Evolutionary conservation across 768 basidiomycete genomes (phyloP).

Genomic region (Calocybe indica): DNA sequence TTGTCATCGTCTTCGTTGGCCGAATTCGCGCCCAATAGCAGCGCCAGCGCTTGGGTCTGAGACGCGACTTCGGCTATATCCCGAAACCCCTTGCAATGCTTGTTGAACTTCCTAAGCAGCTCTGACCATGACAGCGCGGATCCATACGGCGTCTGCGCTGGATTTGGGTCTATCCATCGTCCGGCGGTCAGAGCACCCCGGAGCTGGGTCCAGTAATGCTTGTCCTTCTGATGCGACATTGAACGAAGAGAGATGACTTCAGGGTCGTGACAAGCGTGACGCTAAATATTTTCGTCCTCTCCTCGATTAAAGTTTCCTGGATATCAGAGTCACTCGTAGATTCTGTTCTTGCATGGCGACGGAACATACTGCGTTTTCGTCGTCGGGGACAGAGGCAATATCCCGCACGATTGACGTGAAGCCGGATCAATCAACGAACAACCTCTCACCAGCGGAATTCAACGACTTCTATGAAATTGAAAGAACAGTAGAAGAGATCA

Average conservation of each 20-base stretch:
- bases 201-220: constrained; percentile 76
- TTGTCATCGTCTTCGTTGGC: constrained; percentile 55
- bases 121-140: constrained; percentile 63
- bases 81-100: constrained; percentile 61
- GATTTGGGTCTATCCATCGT: constrained; percentile 56
- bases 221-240: constrained; percentile 46
- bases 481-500: constrained; percentile 56
- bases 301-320: too few species aligned
- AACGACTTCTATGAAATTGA: constrained; percentile 72
- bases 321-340: too few species aligned
- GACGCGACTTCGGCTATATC: constrained; percentile 63
- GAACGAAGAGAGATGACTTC: too few species aligned
- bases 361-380: constrained; percentile 38
- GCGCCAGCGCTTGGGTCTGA: constrained; percentile 58
- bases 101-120: constrained; percentile 81
- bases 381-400: constrained; percentile 63
- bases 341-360: constrained; percentile 8
- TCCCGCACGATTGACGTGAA: constrained; percentile 44
- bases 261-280: too few species aligned
- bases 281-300: too few species aligned
- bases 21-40: constrained; percentile 45
- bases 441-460: constrained; percentile 34
- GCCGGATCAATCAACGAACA: constrained; percentile 27
- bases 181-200: constrained; percentile 67
- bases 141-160: constrained; percentile 57